These are phyloP conservation scores for Apostasia shenzhenica DNA, from an alignment of 106 monocot genomes.

Conservation along the genomic window DNA sequence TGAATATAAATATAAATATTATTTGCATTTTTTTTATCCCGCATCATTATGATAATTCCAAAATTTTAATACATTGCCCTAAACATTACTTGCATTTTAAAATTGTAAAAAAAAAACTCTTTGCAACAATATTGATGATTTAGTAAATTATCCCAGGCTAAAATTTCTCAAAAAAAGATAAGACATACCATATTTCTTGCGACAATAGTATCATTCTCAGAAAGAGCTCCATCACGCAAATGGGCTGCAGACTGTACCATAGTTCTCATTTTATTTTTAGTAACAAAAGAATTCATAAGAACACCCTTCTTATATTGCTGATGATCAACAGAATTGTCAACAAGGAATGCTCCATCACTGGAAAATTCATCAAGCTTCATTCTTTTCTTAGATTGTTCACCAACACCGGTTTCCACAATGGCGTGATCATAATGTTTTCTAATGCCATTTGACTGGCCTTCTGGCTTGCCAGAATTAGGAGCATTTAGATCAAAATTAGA, in stretches of 20 bases:
- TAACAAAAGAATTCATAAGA: conserved; percentile 1
- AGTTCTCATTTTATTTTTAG: neutral
- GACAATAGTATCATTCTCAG: conserved; percentile 1
- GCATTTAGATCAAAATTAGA: conserved; percentile 1
- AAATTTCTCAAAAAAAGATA: neutral
- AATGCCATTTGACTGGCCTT: conserved; percentile 9
- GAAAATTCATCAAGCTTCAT: conserved; percentile 23
- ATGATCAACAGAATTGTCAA: conserved; percentile 1
- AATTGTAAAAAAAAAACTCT: too few species aligned
- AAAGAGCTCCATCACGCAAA: conserved; percentile 12
- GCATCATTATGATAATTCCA: too few species aligned
- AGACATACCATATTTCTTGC: conserved; percentile 6
- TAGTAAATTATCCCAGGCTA: neutral
- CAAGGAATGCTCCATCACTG: neutral
- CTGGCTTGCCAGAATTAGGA: conserved; percentile 6
- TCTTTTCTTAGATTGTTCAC: conserved; percentile 17
- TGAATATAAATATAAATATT: too few species aligned
- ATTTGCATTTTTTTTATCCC: too few species aligned
- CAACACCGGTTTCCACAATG: conserved; percentile 5
- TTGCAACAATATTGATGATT: too few species aligned
- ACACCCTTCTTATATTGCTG: neutral
- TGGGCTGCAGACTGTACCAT: neutral
- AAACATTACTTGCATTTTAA: too few species aligned
- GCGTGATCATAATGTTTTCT: conserved; percentile 5
- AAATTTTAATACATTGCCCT: too few species aligned